Evolutionary conservation across 305 asterid genomes (phyloP).

Genomic region (Ilex paraguariensis): DNA sequence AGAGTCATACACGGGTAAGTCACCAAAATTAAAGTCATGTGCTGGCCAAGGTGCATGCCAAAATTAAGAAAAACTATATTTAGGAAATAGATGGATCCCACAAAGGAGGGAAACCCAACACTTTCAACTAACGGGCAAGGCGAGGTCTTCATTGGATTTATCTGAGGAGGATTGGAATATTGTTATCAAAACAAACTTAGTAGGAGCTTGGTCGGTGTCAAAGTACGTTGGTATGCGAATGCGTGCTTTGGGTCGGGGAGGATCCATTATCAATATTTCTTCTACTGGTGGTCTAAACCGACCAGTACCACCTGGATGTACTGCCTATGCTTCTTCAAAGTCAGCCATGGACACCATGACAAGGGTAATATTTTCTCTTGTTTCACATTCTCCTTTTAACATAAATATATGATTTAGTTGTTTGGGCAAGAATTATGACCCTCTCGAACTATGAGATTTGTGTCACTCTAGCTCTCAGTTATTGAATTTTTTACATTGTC

Average conservation of each 20-base stretch:
- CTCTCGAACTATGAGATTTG: too few species aligned
- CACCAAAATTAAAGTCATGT: too few species aligned
- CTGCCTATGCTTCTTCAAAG: constrained; percentile 42
- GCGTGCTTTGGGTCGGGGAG: constrained; percentile 38
- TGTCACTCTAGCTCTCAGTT: too few species aligned
- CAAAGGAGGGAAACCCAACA: too few species aligned
- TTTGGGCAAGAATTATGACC: too few species aligned
- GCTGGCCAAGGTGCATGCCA: too few species aligned
- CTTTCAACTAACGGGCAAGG: background rate
- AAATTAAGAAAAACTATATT: too few species aligned
- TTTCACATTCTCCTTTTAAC: too few species aligned
- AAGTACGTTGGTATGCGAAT: constrained; percentile 34
- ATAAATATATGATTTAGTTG: too few species aligned
- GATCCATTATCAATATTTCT: constrained; percentile 53
- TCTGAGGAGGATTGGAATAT: constrained; percentile 42
- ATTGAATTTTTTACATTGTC: too few species aligned
- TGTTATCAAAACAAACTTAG: constrained; percentile 29
- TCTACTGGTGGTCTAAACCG: constrained; percentile 48
- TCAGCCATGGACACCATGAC: constrained; percentile 42
- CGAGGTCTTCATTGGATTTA: constrained; percentile 20
- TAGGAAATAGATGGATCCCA: too few species aligned
- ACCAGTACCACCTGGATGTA: constrained; percentile 28
- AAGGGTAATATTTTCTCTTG: constrained; percentile 22
- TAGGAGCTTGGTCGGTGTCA: constrained; percentile 57
- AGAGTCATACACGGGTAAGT: too few species aligned